Conservation (phyloP, 352 stramenopile species). For the Pythium dissotocum region DNA sequence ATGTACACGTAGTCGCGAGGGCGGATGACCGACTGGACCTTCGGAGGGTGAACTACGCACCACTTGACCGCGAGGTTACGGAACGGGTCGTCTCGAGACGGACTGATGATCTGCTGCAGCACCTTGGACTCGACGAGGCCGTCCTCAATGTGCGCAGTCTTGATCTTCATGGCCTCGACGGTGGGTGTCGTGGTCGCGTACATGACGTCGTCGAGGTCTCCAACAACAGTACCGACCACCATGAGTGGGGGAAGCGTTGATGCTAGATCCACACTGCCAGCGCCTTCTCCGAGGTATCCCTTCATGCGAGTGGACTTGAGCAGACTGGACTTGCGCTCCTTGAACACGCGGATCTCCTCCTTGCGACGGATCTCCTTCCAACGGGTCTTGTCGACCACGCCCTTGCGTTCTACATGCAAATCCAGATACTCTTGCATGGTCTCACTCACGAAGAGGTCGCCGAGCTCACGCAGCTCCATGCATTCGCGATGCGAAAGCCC, state of each 20-base stretch:
- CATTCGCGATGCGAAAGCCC: neutral
- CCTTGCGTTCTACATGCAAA: slow-evolving; percentile 1
- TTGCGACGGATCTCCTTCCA: slow-evolving; percentile 13
- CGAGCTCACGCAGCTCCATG: slow-evolving; percentile 10
- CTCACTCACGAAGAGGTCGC: slow-evolving; percentile 11
- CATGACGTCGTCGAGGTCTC: slow-evolving; percentile 26
- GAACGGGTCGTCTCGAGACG: slow-evolving; percentile 16
- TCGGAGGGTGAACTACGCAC: slow-evolving; percentile 4
- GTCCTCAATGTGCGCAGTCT: slow-evolving; percentile 24
- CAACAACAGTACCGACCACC: slow-evolving; percentile 18
- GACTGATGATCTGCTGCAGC: slow-evolving; percentile 7
- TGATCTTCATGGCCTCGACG: slow-evolving; percentile 24
- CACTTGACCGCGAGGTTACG: slow-evolving; percentile 16
- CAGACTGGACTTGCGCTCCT: slow-evolving; percentile 16
- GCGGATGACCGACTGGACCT: slow-evolving; percentile 22
- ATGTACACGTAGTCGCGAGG: slow-evolving; percentile 47
- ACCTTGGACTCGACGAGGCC: slow-evolving; percentile 17
- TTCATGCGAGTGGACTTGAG: slow-evolving; percentile 10
- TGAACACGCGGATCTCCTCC: slow-evolving; percentile 19
- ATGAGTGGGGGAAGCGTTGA: slow-evolving; percentile 13
- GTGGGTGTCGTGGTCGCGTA: slow-evolving; percentile 20
- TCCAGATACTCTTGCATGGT: slow-evolving; percentile 10
- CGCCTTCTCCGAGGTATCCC: slow-evolving; percentile 4
- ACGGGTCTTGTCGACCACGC: slow-evolving; percentile 5
- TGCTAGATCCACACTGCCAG: neutral